These are phyloP conservation scores for Pleurotus salmoneostramineus DNA, from an alignment of 768 basidiomycete species.

Conservation along the genomic window DNA sequence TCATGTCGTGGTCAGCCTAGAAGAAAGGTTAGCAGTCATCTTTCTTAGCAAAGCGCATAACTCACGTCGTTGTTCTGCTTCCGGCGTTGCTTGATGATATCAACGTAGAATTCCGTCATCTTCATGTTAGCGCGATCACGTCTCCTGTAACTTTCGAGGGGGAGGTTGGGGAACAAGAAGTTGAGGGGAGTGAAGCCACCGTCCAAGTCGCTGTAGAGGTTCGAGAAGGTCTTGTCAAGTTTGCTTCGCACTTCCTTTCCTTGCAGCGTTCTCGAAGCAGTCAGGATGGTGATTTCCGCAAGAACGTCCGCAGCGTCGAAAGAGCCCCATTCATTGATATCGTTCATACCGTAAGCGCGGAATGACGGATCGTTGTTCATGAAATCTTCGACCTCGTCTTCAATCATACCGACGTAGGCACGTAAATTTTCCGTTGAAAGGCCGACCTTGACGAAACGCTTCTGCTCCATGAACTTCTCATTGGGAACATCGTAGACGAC, in stretches of 20 bases:
- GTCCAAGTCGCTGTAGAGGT: constrained; percentile 85
- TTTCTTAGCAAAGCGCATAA: background rate
- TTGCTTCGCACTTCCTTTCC: constrained; percentile 81
- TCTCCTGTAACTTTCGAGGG: constrained; percentile 83
- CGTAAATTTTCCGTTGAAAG: constrained; percentile 90
- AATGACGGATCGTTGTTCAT: constrained; percentile 65
- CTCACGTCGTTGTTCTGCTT: constrained; percentile 41
- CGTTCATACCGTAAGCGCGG: constrained; percentile 54
- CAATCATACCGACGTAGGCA: constrained; percentile 78
- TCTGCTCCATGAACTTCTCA: constrained; percentile 97
- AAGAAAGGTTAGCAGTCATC: constrained; percentile 7
- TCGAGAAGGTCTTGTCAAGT: constrained; percentile 82
- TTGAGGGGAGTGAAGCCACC: constrained; percentile 96
- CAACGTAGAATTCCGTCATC: constrained; percentile 91
- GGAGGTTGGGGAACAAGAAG: constrained; percentile 92
- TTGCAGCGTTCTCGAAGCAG: constrained; percentile 91
- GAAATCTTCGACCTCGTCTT: constrained; percentile 71
- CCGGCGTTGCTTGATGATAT: constrained; percentile 76
- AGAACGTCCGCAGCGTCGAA: constrained; percentile 74
- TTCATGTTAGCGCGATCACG: constrained; percentile 89
- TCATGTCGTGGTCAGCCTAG: constrained; percentile 84
- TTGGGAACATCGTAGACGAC: constrained; percentile 98
- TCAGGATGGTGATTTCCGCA: constrained; percentile 91
- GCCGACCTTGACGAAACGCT: constrained; percentile 96
- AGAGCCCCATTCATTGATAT: constrained; percentile 72